phyloP scores from a whole-genome alignment of 192 early-diverging fungal species.

The Irineochytrium annulatum region DNA sequence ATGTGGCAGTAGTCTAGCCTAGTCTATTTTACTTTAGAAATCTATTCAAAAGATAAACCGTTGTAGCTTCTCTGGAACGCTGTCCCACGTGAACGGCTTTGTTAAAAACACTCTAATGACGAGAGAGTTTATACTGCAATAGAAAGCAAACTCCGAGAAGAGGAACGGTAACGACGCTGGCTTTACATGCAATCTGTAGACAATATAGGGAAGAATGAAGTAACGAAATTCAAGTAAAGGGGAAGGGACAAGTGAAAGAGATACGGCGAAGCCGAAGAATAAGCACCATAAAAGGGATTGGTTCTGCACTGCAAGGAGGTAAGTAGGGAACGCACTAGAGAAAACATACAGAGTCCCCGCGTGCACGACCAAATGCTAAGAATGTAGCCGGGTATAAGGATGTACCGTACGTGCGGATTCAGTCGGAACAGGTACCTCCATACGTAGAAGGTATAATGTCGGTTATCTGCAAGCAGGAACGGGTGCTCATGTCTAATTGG shows the following conservation, averaged over 20 bases:
- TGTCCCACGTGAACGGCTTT: constrained; percentile 70
- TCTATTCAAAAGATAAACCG: constrained; percentile 89
- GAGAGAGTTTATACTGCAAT: constrained; percentile 52
- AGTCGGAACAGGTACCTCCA: constrained; percentile 76
- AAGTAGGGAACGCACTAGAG: not conserved
- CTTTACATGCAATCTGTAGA: constrained; percentile 66
- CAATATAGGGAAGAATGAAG: constrained; percentile 81
- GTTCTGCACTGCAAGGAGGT: constrained; percentile 25
- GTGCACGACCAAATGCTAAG: constrained; percentile 16
- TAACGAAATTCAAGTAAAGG: constrained; percentile 94
- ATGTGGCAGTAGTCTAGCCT: constrained; percentile 16
- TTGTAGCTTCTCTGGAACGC: constrained; percentile 64
- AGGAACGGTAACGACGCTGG: constrained; percentile 26
- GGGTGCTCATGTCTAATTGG: constrained; percentile 76
- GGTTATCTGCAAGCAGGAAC: constrained; percentile 90
- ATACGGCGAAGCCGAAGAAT: constrained; percentile 47
- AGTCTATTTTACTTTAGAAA: not conserved
- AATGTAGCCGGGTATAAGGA: constrained; percentile 64
- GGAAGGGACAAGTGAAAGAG: constrained; percentile 76
- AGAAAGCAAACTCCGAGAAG: constrained; percentile 50
- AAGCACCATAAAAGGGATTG: constrained; percentile 52
- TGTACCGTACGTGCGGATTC: constrained; percentile 52
- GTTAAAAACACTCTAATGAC: constrained; percentile 75
- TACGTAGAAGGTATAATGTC: constrained; percentile 94
- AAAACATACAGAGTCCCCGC: constrained; percentile 1